Percentiles rank a stretch among this genome's conserved stretches.
Evolutionary conservation across 371 early-diverging fungal genomes (phyloP).

Genomic region (Syncephalastrum racemosum): DNA sequence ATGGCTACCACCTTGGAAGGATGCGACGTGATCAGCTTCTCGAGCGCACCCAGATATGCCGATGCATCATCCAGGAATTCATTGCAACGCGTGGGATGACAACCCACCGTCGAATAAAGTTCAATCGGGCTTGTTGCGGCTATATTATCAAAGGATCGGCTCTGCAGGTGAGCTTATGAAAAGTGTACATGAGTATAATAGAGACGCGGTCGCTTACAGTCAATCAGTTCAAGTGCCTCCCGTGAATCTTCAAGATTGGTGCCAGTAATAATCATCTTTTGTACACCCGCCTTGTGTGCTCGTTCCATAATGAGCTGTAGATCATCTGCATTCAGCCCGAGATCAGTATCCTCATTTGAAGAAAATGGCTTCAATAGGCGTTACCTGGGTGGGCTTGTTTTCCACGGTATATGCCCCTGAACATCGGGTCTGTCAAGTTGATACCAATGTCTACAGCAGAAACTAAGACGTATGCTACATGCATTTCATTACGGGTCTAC

Average conservation of each 20-base stretch:
- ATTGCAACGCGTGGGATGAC: slow-evolving; percentile 83
- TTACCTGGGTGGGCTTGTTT: slow-evolving; percentile 71
- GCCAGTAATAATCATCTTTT: slow-evolving; percentile 79
- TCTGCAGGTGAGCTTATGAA: no score
- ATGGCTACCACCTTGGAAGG: slow-evolving; percentile 73
- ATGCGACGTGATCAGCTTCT: slow-evolving; percentile 40
- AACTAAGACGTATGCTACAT: background rate
- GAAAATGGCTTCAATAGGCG: background rate
- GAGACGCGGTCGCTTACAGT: slow-evolving; percentile 18
- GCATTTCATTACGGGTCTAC: background rate
- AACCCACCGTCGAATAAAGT: slow-evolving; percentile 82
- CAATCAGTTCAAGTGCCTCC: slow-evolving; percentile 57
- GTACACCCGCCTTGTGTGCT: slow-evolving; percentile 64
- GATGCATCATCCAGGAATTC: slow-evolving; percentile 60
- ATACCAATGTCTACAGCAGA: slow-evolving; percentile 69
- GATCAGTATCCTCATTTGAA: background rate
- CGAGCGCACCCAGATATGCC: slow-evolving; percentile 54
- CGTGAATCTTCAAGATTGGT: slow-evolving; percentile 63
- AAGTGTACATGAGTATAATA: no score
- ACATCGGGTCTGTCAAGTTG: slow-evolving; percentile 86
- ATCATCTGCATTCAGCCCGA: slow-evolving; percentile 58
- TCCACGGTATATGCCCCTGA: slow-evolving; percentile 79
- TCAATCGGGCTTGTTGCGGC: background rate
- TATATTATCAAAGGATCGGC: no score
- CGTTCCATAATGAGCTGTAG: slow-evolving; percentile 62